Evolutionary conservation across 768 basidiomycete genomes (phyloP).

Genomic region (Guyanaporus albipodus): DNA sequence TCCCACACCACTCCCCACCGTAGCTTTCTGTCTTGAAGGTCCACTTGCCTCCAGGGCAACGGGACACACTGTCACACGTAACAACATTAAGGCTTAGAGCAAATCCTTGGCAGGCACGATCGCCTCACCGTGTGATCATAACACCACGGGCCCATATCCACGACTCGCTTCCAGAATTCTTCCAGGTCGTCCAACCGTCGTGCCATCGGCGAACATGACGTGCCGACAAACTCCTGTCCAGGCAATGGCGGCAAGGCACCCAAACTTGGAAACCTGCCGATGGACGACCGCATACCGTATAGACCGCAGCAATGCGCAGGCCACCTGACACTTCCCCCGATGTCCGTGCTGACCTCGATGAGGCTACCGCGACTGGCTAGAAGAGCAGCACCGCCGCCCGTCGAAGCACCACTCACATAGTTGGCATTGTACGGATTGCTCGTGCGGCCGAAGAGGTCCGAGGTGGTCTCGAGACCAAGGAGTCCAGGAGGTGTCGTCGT

Average conservation of each 20-base stretch:
- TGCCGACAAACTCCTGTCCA: conserved; percentile 38
- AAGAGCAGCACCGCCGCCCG: conserved; percentile 49
- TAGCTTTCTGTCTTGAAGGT: conserved; percentile 33
- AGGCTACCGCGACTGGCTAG: conserved; percentile 42
- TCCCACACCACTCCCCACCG: conserved; percentile 41
- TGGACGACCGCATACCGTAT: conserved; percentile 39
- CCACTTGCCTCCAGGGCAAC: conserved; percentile 38
- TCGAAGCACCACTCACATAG: conserved; percentile 44
- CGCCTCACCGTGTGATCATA: conserved; percentile 39
- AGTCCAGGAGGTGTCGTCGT: conserved; percentile 43
- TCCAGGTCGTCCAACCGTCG: conserved; percentile 39
- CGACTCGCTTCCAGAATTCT: conserved; percentile 41
- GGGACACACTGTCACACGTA: conserved; percentile 35
- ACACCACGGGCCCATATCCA: conserved; percentile 40
- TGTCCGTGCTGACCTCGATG: conserved; percentile 46
- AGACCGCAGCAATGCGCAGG: conserved; percentile 48
- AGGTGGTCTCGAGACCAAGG: conserved; percentile 37
- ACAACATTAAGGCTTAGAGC: background rate
- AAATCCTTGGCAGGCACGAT: background rate
- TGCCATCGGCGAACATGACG: conserved; percentile 40
- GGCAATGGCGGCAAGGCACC: conserved; percentile 32
- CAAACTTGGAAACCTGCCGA: conserved; percentile 36
- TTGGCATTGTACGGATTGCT: conserved; percentile 45
- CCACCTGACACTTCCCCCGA: conserved; percentile 48
- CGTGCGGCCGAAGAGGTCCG: conserved; percentile 45